Conservation (phyloP, 2,329 filamentous ascomycete species). For the Fusarium scirpi region DNA sequence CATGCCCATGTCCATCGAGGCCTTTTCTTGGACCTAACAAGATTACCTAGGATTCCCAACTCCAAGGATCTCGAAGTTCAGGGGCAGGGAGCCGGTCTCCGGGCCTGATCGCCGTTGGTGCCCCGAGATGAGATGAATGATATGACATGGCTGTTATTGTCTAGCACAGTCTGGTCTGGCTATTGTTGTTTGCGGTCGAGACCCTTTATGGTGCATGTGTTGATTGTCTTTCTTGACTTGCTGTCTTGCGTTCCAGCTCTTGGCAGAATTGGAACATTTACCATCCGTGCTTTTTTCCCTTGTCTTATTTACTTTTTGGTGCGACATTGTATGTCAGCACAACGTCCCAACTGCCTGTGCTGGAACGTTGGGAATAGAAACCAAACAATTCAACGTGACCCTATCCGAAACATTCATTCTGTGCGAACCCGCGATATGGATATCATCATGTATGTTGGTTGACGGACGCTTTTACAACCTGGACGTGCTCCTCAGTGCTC, state of each 20-base stretch:
- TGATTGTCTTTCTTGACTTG: constrained; percentile 8
- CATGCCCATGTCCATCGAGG: constrained; percentile 19
- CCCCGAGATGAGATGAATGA: constrained; percentile 30
- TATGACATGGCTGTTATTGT: constrained; percentile 20
- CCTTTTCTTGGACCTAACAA: constrained; percentile 17
- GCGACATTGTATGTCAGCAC: constrained; percentile 18
- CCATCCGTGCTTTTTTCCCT: not conserved
- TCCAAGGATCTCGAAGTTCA: constrained; percentile 21
- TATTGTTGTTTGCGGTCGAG: constrained; percentile 19
- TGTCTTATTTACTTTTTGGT: constrained; percentile 8
- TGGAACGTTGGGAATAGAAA: constrained; percentile 10
- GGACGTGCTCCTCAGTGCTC: not conserved
- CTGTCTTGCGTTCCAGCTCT: constrained; percentile 26
- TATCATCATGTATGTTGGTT: not conserved
- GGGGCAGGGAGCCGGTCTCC: constrained; percentile 24
- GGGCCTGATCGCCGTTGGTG: constrained; percentile 25
- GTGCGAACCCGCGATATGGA: not conserved
- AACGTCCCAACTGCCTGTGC: not conserved
- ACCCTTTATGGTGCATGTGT: constrained; percentile 8
- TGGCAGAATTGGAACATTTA: constrained; percentile 7
- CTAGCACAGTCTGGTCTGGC: not conserved
- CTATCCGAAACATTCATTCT: constrained; percentile 17
- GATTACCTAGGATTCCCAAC: constrained; percentile 27
- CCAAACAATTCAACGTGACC: constrained; percentile 3
- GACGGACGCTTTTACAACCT: not conserved